These are phyloP conservation scores for Candida sp. DNA, from an alignment of 1,139 yeast genomes.

Conservation along the genomic window DNA sequence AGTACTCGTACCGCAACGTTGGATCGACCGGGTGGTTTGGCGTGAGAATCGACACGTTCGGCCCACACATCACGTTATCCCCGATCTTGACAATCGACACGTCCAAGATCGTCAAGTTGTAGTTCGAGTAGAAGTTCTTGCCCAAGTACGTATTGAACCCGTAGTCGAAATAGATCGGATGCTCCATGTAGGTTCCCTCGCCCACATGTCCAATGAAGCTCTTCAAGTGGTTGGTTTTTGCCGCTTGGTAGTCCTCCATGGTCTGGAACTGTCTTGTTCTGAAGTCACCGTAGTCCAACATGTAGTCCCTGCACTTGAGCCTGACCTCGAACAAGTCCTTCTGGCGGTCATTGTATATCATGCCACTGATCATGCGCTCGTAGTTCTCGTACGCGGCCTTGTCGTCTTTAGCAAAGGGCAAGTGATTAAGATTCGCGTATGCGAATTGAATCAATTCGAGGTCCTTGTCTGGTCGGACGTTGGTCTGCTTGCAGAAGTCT, in stretches of 20 bases:
- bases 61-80: constrained; percentile 62
- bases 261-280: constrained; percentile 39
- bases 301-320: constrained; percentile 14
- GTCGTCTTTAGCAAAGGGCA: constrained; percentile 37
- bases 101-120: constrained; percentile 62
- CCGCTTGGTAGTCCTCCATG: constrained; percentile 24
- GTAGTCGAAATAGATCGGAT: constrained; percentile 61
- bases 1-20: constrained; percentile 40
- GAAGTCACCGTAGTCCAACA: constrained; percentile 40
- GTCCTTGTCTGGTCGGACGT: constrained; percentile 26
- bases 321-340: constrained; percentile 14
- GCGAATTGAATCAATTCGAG: constrained; percentile 45
- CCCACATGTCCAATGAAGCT: constrained; percentile 51
- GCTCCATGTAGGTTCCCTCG: constrained; percentile 45
- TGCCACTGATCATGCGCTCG: constrained; percentile 39
- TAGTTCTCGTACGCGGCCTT: constrained; percentile 28
- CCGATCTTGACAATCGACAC: constrained; percentile 67
- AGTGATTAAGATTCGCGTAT: constrained; percentile 38
- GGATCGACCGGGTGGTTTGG: constrained; percentile 70
- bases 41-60: constrained; percentile 62
- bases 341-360: constrained; percentile 16
- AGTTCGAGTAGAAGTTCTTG: constrained; percentile 55
- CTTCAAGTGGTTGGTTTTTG: constrained; percentile 38
- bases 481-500: constrained; percentile 17
- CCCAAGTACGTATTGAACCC: constrained; percentile 60